Base-by-base conservation (phyloP, 2,329 filamentous ascomycete genomes). In the Colletotrichum lindemuthianum region DNA sequence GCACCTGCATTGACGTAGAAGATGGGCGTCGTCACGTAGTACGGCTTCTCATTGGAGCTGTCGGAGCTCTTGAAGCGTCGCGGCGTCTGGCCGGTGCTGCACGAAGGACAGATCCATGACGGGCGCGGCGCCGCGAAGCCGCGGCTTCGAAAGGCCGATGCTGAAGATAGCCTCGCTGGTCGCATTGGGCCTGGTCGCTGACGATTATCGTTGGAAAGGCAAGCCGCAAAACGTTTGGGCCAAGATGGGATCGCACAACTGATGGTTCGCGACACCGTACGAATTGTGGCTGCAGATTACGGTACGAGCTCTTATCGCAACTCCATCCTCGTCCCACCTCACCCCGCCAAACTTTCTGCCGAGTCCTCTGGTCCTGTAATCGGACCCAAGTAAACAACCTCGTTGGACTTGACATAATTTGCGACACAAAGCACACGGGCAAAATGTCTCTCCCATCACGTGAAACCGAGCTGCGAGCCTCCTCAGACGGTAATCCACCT, bases 1-100 rank as follows among this genome's bases (percentile, higher is more conserved):
- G 70, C 81, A 94, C 92, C 89, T 59, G 94, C 92, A 86, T 99
- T 99, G 81, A 99, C 96, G 78, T 99, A 99, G 82, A 98, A 99
- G 63, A 99, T 99, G 2, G 96, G 96, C 8, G 93, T 96, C 6
- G 96, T 98, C 72, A 97, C 84, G 82, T 98, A 99, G 81, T 90
- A 97, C 8, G 95, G 93, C 81, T 98, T 98, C 66, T 67, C 44
- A 16, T 43, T 10, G 34, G 58, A 64, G 37, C 51, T 52, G 49
- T 45, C 45, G 37, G 56, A 60, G 57, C 53, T 68, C 53, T 48
- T 75, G 72, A 74, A 77, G 64, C 65, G 68, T 56, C 68, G 59
- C 7, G 67, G 60, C 16, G 63, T 58, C 40, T 66, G 66, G 39
- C 68, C 70, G 37, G 68, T 60, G 59, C 67, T 71, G 66, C 73